Percentiles rank a stretch among this genome's conserved stretches.
Conservation (phyloP, 257 asterid genomes). For the Cynanchum wilfordii region DNA sequence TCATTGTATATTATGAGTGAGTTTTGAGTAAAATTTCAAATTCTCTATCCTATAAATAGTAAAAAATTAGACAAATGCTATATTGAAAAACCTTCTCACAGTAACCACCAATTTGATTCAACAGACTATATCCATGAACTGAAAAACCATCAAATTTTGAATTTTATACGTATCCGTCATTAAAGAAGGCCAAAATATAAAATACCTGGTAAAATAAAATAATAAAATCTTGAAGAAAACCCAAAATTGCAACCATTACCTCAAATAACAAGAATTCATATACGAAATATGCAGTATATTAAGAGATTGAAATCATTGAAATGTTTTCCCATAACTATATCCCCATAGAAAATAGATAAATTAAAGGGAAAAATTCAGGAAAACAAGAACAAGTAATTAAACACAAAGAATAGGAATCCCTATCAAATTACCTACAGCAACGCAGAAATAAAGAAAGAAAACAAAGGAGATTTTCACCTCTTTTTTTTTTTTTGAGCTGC, state of each 20-base stretch:
- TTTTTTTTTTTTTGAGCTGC: too few species aligned
- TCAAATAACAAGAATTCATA: neutral
- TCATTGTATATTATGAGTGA: neutral
- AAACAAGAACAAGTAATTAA: neutral
- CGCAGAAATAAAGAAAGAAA: neutral
- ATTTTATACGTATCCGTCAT: neutral
- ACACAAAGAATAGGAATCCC: neutral
- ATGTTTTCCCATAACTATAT: neutral
- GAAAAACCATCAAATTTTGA: neutral
- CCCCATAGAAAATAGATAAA: neutral
- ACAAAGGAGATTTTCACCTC: neutral
- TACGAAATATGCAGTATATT: neutral
- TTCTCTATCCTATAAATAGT: neutral
- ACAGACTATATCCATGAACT: neutral
- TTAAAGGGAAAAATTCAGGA: neutral
- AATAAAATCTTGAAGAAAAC: conserved; percentile 1
- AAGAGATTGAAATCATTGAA: neutral
- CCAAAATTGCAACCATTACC: neutral
- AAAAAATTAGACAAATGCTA: neutral
- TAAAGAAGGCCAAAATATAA: neutral
- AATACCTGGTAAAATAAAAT: neutral
- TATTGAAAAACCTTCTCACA: neutral
- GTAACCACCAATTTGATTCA: neutral
- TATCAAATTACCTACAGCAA: neutral
- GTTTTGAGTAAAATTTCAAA: too few species aligned